phyloP scores from a whole-genome alignment of 1,139 yeast species.

The Debaryomyces sp. region DNA sequence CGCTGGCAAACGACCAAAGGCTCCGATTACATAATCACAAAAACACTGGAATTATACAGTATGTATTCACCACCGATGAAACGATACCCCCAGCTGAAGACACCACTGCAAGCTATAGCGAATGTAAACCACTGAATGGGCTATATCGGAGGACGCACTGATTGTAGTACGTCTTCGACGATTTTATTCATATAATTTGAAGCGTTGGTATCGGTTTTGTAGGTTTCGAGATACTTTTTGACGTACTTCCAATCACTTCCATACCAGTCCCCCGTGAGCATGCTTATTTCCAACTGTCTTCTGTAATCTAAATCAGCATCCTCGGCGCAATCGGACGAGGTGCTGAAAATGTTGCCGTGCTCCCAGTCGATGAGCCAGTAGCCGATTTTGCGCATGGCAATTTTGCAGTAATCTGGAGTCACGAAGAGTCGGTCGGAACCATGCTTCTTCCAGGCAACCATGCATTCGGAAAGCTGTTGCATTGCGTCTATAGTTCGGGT shows the following conservation, averaged over 20 bases:
- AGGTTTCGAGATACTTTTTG: slow-evolving; percentile 28
- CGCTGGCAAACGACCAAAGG: slow-evolving; percentile 13
- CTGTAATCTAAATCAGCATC: slow-evolving; percentile 14
- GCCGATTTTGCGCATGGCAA: slow-evolving; percentile 46
- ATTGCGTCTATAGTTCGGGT: slow-evolving; percentile 35
- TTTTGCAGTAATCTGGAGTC: slow-evolving; percentile 43
- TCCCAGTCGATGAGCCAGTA: slow-evolving; percentile 55
- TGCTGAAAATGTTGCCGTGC: slow-evolving; percentile 17
- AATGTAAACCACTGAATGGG: not conserved
- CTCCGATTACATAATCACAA: slow-evolving; percentile 2
- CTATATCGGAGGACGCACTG: slow-evolving; percentile 45
- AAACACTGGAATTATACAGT: not conserved
- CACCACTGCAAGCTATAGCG: not conserved
- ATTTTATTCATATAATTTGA: slow-evolving; percentile 39
- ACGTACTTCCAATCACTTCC: slow-evolving; percentile 47
- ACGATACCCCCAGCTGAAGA: not conserved
- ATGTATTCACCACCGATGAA: not conserved
- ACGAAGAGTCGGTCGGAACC: slow-evolving; percentile 24
- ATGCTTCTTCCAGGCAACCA: slow-evolving; percentile 31
- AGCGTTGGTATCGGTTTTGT: slow-evolving; percentile 26
- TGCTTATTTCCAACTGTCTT: slow-evolving; percentile 30
- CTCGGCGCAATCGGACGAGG: slow-evolving; percentile 11
- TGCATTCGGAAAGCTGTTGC: slow-evolving; percentile 27
- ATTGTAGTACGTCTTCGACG: slow-evolving; percentile 41
- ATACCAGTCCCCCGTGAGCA: slow-evolving; percentile 52